Conservation (phyloP, 2,329 filamentous ascomycete species). For the Clonostachys rosea region DNA sequence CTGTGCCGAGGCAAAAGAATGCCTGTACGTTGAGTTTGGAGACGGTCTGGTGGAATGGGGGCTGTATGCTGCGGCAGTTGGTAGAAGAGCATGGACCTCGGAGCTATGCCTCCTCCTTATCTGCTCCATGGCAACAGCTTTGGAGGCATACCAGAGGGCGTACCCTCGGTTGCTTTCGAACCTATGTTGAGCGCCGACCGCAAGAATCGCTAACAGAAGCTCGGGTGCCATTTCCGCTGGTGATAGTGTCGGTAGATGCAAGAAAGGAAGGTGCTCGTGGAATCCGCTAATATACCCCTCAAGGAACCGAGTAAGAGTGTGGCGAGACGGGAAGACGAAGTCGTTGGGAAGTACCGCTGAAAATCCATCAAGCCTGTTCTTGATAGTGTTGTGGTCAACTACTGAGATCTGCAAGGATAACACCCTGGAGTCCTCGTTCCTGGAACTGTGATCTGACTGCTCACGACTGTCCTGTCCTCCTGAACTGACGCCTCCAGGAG, state of each 20-base stretch:
- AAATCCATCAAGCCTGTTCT: slow-evolving; percentile 57
- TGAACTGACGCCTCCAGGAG: slow-evolving; percentile 30
- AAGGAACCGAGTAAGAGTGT: slow-evolving; percentile 64
- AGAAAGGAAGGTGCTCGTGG: slow-evolving; percentile 50
- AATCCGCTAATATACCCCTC: slow-evolving; percentile 69
- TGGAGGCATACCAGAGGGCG: slow-evolving; percentile 57
- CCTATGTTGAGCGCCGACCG: slow-evolving; percentile 63
- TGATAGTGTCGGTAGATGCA: slow-evolving; percentile 64
- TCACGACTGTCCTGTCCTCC: slow-evolving; percentile 48
- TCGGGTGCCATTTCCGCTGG: slow-evolving; percentile 64
- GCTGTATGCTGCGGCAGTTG: slow-evolving; percentile 53
- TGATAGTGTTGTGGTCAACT: slow-evolving; percentile 49
- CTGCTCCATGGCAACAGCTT: slow-evolving; percentile 53
- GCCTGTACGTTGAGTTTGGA: slow-evolving; percentile 50
- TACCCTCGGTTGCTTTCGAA: slow-evolving; percentile 56
- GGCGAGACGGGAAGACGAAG: slow-evolving; percentile 65
- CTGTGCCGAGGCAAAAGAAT: slow-evolving; percentile 55
- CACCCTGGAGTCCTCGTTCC: slow-evolving; percentile 23
- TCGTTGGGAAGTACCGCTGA: slow-evolving; percentile 53
- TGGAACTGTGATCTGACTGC: slow-evolving; percentile 10
- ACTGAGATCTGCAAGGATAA: slow-evolving; percentile 44
- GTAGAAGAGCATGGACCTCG: slow-evolving; percentile 50
- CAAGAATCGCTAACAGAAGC: slow-evolving; percentile 61
- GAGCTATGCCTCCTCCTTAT: slow-evolving; percentile 52
- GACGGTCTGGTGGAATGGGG: slow-evolving; percentile 56